These are phyloP conservation scores for Entomortierella chlamydospora DNA, from an alignment of 192 early-diverging fungal species.

Conservation along the genomic window DNA sequence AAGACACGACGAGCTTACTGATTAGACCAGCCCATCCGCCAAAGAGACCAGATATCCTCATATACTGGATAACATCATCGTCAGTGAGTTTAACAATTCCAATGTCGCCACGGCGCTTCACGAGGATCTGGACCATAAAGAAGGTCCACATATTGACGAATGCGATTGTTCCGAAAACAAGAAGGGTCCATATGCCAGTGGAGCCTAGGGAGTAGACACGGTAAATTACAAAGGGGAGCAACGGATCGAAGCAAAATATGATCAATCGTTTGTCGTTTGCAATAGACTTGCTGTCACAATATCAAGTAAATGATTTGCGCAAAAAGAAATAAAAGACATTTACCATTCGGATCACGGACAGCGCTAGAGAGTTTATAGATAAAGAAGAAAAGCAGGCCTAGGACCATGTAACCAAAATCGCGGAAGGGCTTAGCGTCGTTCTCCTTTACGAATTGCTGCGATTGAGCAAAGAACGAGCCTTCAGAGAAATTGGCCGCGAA, in stretches of 20 bases:
- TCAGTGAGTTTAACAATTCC: constrained; percentile 33
- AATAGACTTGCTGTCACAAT: too few species aligned
- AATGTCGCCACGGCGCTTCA: constrained; percentile 32
- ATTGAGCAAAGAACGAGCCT: constrained; percentile 27
- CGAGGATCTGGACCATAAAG: constrained; percentile 31
- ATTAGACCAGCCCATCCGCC: constrained; percentile 35
- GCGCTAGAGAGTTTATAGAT: constrained; percentile 34
- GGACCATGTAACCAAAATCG: constrained; percentile 33
- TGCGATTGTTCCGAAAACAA: constrained; percentile 22
- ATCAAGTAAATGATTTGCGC: neutral
- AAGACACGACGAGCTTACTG: constrained; percentile 14
- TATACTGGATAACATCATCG: constrained; percentile 30
- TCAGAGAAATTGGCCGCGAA: constrained; percentile 12
- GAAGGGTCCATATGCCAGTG: constrained; percentile 22
- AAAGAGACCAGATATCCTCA: constrained; percentile 39
- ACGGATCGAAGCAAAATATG: too few species aligned
- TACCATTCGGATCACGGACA: neutral
- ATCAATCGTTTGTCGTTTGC: too few species aligned
- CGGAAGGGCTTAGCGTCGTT: constrained; percentile 44
- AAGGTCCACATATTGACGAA: constrained; percentile 44
- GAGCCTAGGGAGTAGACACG: neutral
- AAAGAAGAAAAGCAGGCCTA: constrained; percentile 18
- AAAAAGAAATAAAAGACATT: constrained; percentile 1
- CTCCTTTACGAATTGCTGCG: constrained; percentile 40
- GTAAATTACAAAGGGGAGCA: neutral